Evolutionary conservation across 495 filamentous ascomycete species (phyloP), one percentile per base, ranked within the genome.

Genomic region (Hyaloscypha variabilis): DNA sequence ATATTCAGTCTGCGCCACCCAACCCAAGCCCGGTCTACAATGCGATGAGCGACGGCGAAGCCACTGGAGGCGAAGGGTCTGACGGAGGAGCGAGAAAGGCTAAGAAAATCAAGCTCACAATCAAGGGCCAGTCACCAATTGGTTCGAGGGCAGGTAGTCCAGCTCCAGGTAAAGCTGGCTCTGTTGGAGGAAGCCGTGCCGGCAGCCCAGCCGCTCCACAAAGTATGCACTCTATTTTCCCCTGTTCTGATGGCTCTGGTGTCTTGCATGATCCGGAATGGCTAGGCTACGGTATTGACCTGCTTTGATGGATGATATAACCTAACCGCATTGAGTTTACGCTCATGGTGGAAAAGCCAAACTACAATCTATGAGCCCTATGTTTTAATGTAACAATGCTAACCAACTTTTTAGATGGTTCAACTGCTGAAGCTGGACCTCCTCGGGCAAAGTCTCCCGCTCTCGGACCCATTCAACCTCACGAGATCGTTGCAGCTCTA

Each of bases 1-100:
- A 78, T 59, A 76, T 75, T 51, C 68, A 70, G 10, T 77, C 78
- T 25, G 66, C 71, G 29, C 70, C 75, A 25, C 67, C 56, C 31
- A 59, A 83, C 76, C 71, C 77, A 42, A 68, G 68, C 49, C 59
- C 66, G 21, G 31, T 39, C 19, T 24, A 56, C 24, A 88, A 86
- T 13, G 91, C 91, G 58, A 88, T 85, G 63, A 95, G 93, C 68
- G 94, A 97, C 62, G 85, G 87, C 29, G 94, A 97, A 68, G 87
- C 81, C 56, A 93, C 87, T 14, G 89, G 84, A 6, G 90, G 86
- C 30, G 91, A 95, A 75, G 87, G 87, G 75, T 91, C 88, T 34
- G 91, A 94, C 71, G 87, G 85, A 25, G 69, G 75, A 60, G 88
- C 87, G 75, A 85, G 84, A 69, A 88, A n/a, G n/a, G n/a, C n/a